These are phyloP conservation scores for Coemansia sp. DNA, from an alignment of 192 early-diverging fungal species.

Conservation along the genomic window DNA sequence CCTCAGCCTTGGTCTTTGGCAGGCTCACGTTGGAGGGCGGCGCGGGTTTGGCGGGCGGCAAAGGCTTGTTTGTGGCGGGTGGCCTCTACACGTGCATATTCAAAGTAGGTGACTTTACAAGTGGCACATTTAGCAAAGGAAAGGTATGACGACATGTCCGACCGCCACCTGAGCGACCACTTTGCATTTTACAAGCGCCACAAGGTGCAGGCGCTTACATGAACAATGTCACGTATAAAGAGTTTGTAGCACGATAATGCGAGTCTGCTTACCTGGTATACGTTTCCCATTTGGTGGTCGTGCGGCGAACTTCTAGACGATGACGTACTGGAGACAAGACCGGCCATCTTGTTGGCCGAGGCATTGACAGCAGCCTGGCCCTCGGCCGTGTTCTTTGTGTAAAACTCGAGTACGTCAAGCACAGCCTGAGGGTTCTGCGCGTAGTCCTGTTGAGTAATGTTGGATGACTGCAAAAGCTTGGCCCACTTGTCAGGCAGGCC, in stretches of 20 bases:
- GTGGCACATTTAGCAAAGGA: conserved; percentile 9
- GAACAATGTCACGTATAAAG: not conserved
- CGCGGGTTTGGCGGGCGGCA: conserved; percentile 50
- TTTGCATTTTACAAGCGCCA: conserved; percentile 8
- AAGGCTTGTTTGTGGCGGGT: conserved; percentile 38
- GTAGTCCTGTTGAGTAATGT: conserved; percentile 97
- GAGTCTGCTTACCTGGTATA: conserved; percentile 12
- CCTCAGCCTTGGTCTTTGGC: conserved; percentile 50
- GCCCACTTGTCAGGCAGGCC: conserved; percentile 98
- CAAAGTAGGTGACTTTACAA: conserved; percentile 5
- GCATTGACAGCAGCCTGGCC: conserved; percentile 43
- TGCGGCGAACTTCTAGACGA: conserved; percentile 24
- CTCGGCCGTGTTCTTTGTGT: conserved; percentile 79
- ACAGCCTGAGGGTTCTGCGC: conserved; percentile 98
- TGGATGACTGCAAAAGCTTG: conserved; percentile 87
- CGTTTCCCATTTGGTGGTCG: conserved; percentile 21
- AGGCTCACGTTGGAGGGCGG: conserved; percentile 46
- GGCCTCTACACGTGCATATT: conserved; percentile 8
- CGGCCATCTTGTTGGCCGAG: conserved; percentile 61
- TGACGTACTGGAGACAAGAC: conserved; percentile 45
- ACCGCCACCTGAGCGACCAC: conserved; percentile 10
- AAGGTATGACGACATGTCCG: not conserved
- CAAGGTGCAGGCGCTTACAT: not conserved
- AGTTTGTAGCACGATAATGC: not conserved
- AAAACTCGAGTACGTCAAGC: conserved; percentile 96